Evolutionary conservation across 2,329 filamentous ascomycete species (phyloP), one percentile per base, ranked within the genome.

Genomic region (Paraphaeosphaeria sporulosa): DNA sequence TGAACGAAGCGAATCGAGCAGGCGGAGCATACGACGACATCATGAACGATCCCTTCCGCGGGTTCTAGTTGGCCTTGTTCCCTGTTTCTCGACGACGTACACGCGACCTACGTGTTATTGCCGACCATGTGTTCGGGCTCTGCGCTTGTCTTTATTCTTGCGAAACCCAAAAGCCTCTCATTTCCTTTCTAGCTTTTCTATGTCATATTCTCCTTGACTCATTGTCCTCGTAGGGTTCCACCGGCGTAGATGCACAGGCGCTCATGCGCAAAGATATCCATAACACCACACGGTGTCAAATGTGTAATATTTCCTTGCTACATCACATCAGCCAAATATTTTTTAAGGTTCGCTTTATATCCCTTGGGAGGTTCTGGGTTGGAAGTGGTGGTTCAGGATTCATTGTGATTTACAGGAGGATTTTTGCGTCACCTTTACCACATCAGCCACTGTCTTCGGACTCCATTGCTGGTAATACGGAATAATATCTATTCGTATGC

Each of bases 1-100:
- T 73, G 23, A 73, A 72, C 30, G 75, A 77, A 27, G 62, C 61
- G 19, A 60, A 71, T 40, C 69, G 71, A 21, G 61, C 62, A 38
- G 71, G 69, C 32, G 75, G 72, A 19, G 50, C 75, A 48, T 72
- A 75, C 52, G 73, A 76, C 23, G 73, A 78, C 44, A 72, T 74
- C 55, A 55, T 62, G 55, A 55, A 57, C 21, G 75, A 78, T 69
- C 73, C 73, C 25, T 78, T 78, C 67, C 72, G 72, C 43, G 73
- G 73, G 52, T 78, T 78, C 64, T 78, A 66, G 56, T 62, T 51
- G 52, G 48, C 25, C 25, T 44, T 30, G 40, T 46, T 48, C 38
- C 62, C 59, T 57, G 38, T 61, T 59, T 23, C 56, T 44, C 47
- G 25, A 40, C n/a, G 32, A 23, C n/a, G 32, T 21, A 30, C 23